Evolutionary conservation across 2,329 filamentous ascomycete species (phyloP), one percentile per base, ranked within the genome.

Genomic region (Amphichorda felina): DNA sequence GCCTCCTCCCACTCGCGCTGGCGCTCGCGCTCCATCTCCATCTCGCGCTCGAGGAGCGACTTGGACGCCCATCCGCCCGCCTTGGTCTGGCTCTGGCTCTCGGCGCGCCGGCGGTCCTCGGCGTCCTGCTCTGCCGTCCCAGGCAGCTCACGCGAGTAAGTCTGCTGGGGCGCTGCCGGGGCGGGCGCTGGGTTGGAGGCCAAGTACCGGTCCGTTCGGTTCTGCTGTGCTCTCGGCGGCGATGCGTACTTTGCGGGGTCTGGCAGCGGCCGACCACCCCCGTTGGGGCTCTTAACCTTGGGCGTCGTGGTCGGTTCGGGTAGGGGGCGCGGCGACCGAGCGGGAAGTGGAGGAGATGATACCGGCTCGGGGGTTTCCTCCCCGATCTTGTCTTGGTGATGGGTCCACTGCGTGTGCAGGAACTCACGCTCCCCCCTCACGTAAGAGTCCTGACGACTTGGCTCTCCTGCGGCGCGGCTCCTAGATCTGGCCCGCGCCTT

Each of bases 1-100:
- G 75, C 64, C 42, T 82, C 75, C 54, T 91, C 83, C 84, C 84
- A 88, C 53, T 88, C 82, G 38, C 68, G 70, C 58, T 88, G 82
- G 11, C 82, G 66, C 59, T 85, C 74, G 8, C 82, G 68, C 56
- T 88, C 82, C 51, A 80, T 66, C 54, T 88, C 82, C 79, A 87
- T 86, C 56, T 88, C 82, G 19, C 79, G 73, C 57, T 87, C 82
- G 2, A 87, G 68, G 8, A 87, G 65, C 0, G 77, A 82, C 60
- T 80, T 82, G 43, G 69, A 69, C 1, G 75, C 75, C 70, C 70
- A 75, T 0, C 72, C 75, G 19, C 63, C 70, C 1, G 75, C 71
- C 51, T 75, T 76, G 15, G 75, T 79, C 51, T 72, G 68, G 33
- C 60, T 56, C 48, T 81, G 76, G 9, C 70, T 64, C 35, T 72